Evolutionary conservation across 106 monocot species (phyloP), one percentile per base, ranked within the genome.

Genomic region (Cymbidium sinense): DNA sequence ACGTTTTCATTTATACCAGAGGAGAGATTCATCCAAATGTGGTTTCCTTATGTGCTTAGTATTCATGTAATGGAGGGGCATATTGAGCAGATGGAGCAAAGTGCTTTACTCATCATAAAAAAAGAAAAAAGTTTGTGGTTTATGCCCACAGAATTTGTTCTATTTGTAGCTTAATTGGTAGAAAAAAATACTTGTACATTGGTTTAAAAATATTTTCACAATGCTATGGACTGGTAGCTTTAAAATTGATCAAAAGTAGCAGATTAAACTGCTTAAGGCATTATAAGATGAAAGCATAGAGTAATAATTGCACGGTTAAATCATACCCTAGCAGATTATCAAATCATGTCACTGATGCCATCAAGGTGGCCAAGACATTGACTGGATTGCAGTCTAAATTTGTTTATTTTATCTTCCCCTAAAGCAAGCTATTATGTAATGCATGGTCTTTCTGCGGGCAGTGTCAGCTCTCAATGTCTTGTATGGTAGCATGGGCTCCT

Each of bases 381-480:
- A 12, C 51, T 51, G 11, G 37, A 8, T 51, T 51, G 64, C 4
- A 62, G n/a, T 64, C 7, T 64, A 27, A 1, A 8, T 27, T 27
- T n/a, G n/a, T n/a, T n/a, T n/a, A n/a, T n/a, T n/a, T 64, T 64
- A 2, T 62, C 4, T 25, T 62, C 9, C 21, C 27, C n/a, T 27
- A 9, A 64, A 64, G 10, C 27, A 1, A 64, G 64, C 64, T 28
- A 65, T 65, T 12, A 31, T 19, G 13, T 31, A 81, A 19, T 50
- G 11, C 23, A 39, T n/a, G 30, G 8, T 31, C 31, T 67, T 33
- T 31, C 33, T 4, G 15, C 5, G 1, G 23, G 84, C 77, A 91
- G 91, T 80, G 70, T 84, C 86, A 11, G 84, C 81, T 77, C 91
- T 91, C 61, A 89, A 86, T 81, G 76, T 70, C 39, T 65, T 91